Evolutionary conservation across 371 early-diverging fungal genomes (phyloP), one percentile per base, ranked within the genome.

Genomic region (Mucor ambiguus): DNA sequence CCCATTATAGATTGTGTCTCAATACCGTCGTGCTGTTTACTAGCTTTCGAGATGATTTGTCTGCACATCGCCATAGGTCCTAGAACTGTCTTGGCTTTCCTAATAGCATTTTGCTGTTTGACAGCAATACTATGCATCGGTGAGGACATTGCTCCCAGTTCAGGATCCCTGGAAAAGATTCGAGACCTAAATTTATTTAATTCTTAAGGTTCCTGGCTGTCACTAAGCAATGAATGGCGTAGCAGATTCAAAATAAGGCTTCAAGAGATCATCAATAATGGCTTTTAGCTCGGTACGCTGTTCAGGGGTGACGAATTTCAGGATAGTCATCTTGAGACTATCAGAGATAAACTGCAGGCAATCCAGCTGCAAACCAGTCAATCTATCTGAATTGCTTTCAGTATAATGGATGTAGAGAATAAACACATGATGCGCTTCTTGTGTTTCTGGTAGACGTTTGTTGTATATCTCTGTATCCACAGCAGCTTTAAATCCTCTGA

Each of bases 161-260:
- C 28, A 26, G 52, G 11, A 28, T 52, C 11, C 7, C 52, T 28
- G 16, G 16, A 52, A 49, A 46, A 46, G 46, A 20, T 20, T 9
- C 6, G 4, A 46, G 46, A 9, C 22, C 46, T 52, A 26, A 52
- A 14, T 16, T 14, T 52, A 16, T 16, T 52, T 10, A 16, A 28
- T 18, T 41, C 41, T 41, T 41, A 18, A 41, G 41, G 41, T 3
- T 28, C 24, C 24, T 52, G 52, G 14, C 28, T 11, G 12, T 52
- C 28, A n/a, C 52, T 16, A 28, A 16, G 52, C 22, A 46, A 20
- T 8, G 22, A 28, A 52, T 52, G 52, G 11, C 52, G 28, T 28
- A 52, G 52, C 52, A 52, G 52, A 52, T 52, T 52, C 52, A 52
- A 52, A 52, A 52, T 52, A 52, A 52, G 52, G 28, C 52, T 28